Base-by-base conservation (phyloP, 257 asterid genomes). In the Schizonepeta tenuifolia region DNA sequence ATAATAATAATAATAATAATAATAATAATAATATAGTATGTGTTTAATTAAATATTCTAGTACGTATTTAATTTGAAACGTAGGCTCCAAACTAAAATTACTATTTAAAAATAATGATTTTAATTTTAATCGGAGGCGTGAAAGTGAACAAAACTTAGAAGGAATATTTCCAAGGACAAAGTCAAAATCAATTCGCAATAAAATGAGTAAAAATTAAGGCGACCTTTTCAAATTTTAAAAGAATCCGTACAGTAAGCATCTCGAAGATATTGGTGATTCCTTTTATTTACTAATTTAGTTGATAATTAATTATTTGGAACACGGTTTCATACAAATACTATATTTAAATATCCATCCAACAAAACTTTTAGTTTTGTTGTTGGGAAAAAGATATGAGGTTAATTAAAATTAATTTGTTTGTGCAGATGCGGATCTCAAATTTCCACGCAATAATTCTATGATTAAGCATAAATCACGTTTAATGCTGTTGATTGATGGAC, bases 111-210 rank as follows among this genome's bases (percentile, higher is more conserved):
- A 38, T 8, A 8, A 9, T 38, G 2, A 38, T 38, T 7, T 38
- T 38, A 36, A 31, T 7, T 36, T 7, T 36, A n/a, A n/a, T 18
- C 12, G 6, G 28, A 58, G 13, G 65, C 24, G 21, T 14, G 15
- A 36, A 36, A 20, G 43, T 8, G 9, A 1, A 38, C 43, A 38
- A 9, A 7, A 28, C 5, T 12, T 17, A 44, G 60, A 28, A 66
- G n/a, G 71, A 66, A 49, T 49, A 66, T 47, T 66, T 66, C 46
- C 5, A 40, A 1, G 24, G 61, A 43, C 51, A 46, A 31, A 35
- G 68, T 59, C 73, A 47, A 60, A 60, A 15, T 26, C 55, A 59
- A 67, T 67, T 58, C 59, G 62, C 63, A 20, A 18, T 64, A 47
- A 56, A 67, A 17, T n/a, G n/a, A n/a, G n/a, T 0, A 56, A 47